These are phyloP conservation scores for Pisolithus orientalis DNA, from an alignment of 768 basidiomycete species.

Conservation along the genomic window DNA sequence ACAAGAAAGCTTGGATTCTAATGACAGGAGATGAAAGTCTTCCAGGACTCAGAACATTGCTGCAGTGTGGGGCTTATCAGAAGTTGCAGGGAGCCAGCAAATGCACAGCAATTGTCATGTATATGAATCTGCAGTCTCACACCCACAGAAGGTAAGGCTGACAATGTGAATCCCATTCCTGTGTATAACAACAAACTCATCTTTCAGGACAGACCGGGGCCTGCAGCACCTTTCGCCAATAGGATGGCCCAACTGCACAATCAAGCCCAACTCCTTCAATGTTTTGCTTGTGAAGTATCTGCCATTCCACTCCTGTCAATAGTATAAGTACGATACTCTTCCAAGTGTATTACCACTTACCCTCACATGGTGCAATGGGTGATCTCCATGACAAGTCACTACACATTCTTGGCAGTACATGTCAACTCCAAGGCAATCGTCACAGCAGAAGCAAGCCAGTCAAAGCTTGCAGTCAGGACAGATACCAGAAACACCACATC, in stretches of 20 bases:
- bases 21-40: no score
- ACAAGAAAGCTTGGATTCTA: slow-evolving; percentile 21
- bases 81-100: slow-evolving; percentile 27
- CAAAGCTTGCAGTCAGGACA: neutral
- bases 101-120: slow-evolving; percentile 10
- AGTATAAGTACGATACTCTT: neutral
- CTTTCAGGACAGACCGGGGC: neutral
- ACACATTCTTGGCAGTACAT: slow-evolving; percentile 4
- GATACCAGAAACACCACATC: neutral
- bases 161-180: neutral
- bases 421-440: slow-evolving; percentile 6
- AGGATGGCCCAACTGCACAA: slow-evolving; percentile 10
- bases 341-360: neutral
- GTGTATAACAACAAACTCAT: neutral
- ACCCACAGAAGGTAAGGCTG: neutral
- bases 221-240: neutral
- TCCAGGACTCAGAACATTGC: no score
- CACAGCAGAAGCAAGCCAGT: neutral
- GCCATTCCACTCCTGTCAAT: slow-evolving; percentile 14
- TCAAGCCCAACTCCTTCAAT: slow-evolving; percentile 11
- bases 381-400: slow-evolving; percentile 1
- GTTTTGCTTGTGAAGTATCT: slow-evolving; percentile 5
- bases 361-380: slow-evolving; percentile 12
- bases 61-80: slow-evolving; percentile 17
- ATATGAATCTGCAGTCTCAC: neutral